Base-by-base conservation (phyloP, 2,329 filamentous ascomycete genomes). In the Paraphoma chrysanthemicola region DNA sequence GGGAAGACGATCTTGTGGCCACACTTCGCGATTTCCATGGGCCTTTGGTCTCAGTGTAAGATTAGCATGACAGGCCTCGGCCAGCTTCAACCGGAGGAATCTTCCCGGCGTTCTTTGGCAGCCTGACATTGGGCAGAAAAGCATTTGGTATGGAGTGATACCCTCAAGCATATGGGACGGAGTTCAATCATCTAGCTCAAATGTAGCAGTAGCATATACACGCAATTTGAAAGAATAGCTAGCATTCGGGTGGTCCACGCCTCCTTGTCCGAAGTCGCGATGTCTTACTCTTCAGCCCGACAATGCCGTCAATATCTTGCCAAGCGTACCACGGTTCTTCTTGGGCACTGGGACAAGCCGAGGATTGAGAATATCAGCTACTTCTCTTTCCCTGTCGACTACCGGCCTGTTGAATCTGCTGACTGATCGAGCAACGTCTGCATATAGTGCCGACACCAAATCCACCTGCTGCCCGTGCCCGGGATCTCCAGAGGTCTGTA, bases 1-100 rank as follows among this genome's bases (percentile, higher is more conserved):
- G 92, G 58, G 82, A 97, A 64, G 95, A 99, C 78, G 90, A 95
- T 50, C 82, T 97, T 64, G 88, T 98, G 45, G 90, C 90, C 28
- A 85, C 95, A 11, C 84, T 98, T 65, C 84, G 91, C 60, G 95
- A 99, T 60, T 82, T 72, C 47, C 61, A 67, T 16, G 72, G 73
- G 7, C 70, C 74, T 0, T 42, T 76, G 33, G 48, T 69, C n/a
- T 69, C 69, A 7, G 56, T 60, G 41, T 69, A 62, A 55, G 11
- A 38, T 17, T 47, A 33, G 14, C 33, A 43, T 43, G 41, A 23
- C 30, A 14, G 54, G 48, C 44, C 41, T 48, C 39, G 44, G 33
- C 48, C 44, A 38, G 10, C 33, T 42, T 42, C 39, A 16, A 17
- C n/a, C 12, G 39, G 39, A 42, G 16, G 39, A 42, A 42, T 16